Conservation (phyloP, 192 early-diverging fungal species). For the Coemansia asiatica region DNA sequence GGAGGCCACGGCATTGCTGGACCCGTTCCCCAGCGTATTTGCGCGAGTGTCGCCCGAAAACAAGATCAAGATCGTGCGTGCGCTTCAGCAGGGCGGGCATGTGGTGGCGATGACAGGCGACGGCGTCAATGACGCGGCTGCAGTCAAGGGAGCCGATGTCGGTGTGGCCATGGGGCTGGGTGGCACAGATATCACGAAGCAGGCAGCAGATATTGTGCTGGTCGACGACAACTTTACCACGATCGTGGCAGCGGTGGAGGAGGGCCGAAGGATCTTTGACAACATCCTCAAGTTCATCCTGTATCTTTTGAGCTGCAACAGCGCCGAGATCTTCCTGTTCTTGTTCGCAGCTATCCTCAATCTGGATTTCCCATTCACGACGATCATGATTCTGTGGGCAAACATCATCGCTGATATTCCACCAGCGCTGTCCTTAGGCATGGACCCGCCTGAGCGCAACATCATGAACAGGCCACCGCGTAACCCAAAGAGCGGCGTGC, state of each 20-base stretch:
- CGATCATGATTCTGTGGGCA: conserved; percentile 93
- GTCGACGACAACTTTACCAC: conserved; percentile 95
- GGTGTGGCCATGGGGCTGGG: conserved; percentile 97
- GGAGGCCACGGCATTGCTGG: conserved; percentile 73
- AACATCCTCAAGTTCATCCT: conserved; percentile 98
- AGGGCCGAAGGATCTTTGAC: conserved; percentile 94
- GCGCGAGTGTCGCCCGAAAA: conserved; percentile 95
- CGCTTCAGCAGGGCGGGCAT: conserved; percentile 76
- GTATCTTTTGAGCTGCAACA: conserved; percentile 91
- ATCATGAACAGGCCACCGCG: conserved; percentile 86
- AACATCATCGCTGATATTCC: conserved; percentile 98
- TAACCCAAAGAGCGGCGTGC: conserved; percentile 69
- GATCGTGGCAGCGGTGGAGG: conserved; percentile 90
- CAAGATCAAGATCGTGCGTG: conserved; percentile 93
- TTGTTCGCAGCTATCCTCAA: conserved; percentile 73
- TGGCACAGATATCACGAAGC: conserved; percentile 97
- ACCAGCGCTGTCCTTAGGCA: conserved; percentile 89
- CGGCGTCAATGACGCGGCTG: conserved; percentile 95
- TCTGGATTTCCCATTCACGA: conserved; percentile 83
- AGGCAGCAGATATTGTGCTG: conserved; percentile 95
- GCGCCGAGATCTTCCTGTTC: conserved; percentile 92
- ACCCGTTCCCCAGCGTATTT: conserved; percentile 94
- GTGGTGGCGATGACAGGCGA: conserved; percentile 94
- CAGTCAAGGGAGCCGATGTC: conserved; percentile 93
- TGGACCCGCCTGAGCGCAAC: conserved; percentile 82